Evolutionary conservation across 495 filamentous ascomycete species (phyloP).

Genomic region (Monascus purpureus): DNA sequence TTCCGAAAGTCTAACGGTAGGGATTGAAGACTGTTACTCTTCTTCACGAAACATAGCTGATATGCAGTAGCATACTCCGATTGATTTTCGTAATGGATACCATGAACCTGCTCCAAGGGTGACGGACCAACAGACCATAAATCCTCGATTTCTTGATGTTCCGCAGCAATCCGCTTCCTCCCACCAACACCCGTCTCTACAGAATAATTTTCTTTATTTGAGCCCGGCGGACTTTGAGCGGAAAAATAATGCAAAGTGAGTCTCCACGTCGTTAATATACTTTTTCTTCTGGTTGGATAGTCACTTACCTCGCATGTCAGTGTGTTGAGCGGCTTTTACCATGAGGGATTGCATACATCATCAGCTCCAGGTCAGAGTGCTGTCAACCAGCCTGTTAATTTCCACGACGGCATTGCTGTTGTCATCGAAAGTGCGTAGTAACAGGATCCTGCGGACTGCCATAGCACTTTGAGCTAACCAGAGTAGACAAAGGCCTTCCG

Average conservation of each 20-base stretch:
- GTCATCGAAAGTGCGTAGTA: background rate
- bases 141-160: slow-evolving; percentile 25
- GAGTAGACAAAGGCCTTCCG: background rate
- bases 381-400: background rate
- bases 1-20: slow-evolving; percentile 14
- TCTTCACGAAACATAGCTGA: background rate
- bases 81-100: slow-evolving; percentile 22
- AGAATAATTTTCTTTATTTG: slow-evolving; percentile 18
- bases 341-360: slow-evolving; percentile 4
- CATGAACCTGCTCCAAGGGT: slow-evolving; percentile 11
- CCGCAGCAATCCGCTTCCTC: slow-evolving; percentile 10
- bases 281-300: slow-evolving; percentile 5
- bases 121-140: slow-evolving; percentile 22
- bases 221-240: slow-evolving; percentile 15
- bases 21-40: background rate
- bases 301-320: slow-evolving; percentile 21
- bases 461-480: background rate
- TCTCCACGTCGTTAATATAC: background rate
- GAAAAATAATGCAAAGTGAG: slow-evolving; percentile 16
- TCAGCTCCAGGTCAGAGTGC: slow-evolving; percentile 4
- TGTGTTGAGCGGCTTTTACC: no score
- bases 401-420: background rate
- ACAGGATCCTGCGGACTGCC: background rate
- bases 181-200: slow-evolving; percentile 6
- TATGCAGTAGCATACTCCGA: slow-evolving; percentile 11